phyloP scores from a whole-genome alignment of 2,329 filamentous ascomycete genomes.

The Aspergillus fructus region DNA sequence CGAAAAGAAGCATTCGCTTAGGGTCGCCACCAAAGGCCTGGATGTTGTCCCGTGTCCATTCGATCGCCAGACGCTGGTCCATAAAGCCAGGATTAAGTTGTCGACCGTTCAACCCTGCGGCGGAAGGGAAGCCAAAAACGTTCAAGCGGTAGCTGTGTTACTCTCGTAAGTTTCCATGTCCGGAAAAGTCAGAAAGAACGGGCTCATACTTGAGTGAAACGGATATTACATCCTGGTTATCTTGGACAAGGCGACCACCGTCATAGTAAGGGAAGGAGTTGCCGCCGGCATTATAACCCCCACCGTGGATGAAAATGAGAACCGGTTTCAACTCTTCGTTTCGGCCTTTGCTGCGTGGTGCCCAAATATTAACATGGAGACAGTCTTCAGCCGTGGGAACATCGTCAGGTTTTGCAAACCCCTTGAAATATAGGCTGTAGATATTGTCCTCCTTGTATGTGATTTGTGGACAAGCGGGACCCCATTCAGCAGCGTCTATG shows the following conservation, averaged over 20 bases:
- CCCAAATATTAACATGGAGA: background rate
- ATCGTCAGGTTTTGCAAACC: background rate
- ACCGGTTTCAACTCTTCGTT: background rate
- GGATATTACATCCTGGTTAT: background rate
- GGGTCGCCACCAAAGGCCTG: background rate
- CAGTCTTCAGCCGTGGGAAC: background rate
- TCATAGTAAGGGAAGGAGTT: background rate
- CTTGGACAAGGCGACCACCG: background rate
- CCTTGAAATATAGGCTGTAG: background rate
- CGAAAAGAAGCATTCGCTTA: background rate
- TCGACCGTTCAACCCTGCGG: background rate
- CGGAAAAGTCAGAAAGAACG: background rate
- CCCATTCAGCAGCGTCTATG: background rate
- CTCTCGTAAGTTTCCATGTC: background rate
- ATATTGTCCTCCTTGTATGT: background rate
- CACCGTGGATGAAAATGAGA: background rate
- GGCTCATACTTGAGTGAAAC: background rate
- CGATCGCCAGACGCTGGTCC: background rate
- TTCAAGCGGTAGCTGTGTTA: background rate
- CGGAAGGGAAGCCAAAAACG: background rate
- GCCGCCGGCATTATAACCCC: background rate
- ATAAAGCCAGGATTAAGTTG: background rate
- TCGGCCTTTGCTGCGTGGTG: background rate
- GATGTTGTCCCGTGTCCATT: background rate
- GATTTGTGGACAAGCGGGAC: background rate